Evolutionary conservation across 2,329 filamentous ascomycete species (phyloP).

Genomic region (Arthrobotrys iridis): DNA sequence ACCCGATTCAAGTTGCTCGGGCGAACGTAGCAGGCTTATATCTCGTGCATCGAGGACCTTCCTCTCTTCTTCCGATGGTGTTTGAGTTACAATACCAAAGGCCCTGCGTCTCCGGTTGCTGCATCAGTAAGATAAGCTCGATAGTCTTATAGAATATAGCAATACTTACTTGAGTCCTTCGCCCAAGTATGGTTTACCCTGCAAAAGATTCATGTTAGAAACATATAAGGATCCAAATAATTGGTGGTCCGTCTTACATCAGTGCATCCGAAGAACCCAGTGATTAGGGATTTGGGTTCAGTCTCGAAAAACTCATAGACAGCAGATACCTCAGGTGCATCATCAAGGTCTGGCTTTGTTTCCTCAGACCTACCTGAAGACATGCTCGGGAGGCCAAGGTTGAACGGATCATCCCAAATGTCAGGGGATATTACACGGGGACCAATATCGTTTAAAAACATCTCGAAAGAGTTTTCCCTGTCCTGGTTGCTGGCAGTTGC

Average conservation of each 20-base stretch:
- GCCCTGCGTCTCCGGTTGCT: conserved; percentile 49
- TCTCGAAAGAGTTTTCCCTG: conserved; percentile 4
- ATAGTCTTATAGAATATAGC: neutral
- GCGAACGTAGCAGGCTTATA: neutral
- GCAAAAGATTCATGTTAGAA: neutral
- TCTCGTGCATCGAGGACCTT: conserved; percentile 13
- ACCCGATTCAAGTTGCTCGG: conserved; percentile 36
- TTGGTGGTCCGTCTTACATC: conserved; percentile 24
- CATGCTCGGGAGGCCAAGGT: neutral
- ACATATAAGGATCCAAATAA: neutral
- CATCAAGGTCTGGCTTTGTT: conserved; percentile 22
- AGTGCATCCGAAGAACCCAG: conserved; percentile 49
- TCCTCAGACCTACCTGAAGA: conserved; percentile 15
- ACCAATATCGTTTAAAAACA: conserved; percentile 7
- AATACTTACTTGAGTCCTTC: conserved; percentile 53
- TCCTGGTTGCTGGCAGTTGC: neutral
- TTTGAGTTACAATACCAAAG: conserved; percentile 50
- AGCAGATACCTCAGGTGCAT: conserved; percentile 8
- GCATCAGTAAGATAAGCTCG: conserved; percentile 41
- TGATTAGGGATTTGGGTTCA: conserved; percentile 19
- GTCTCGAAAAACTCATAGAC: conserved; percentile 49
- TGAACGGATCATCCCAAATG: conserved; percentile 30
- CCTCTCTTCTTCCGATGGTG: conserved; percentile 33
- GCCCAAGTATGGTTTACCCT: conserved; percentile 48
- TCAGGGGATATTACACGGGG: conserved; percentile 24